A percentile compares a stretch with the other conserved stretches of the same genome.
Conservation (phyloP, 768 basidiomycete genomes). For the Lactifluus subvellereus region DNA sequence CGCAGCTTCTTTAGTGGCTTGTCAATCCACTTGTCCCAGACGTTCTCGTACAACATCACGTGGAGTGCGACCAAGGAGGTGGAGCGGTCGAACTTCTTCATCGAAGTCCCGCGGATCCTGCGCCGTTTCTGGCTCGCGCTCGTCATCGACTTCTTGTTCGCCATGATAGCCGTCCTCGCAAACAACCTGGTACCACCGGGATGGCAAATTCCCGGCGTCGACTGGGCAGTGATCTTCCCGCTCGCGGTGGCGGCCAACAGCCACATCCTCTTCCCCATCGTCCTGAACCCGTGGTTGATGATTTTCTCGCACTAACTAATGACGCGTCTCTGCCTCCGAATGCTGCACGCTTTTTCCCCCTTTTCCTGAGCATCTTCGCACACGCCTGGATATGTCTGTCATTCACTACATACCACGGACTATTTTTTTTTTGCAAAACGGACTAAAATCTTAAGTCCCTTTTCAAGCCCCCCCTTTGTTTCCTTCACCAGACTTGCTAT, state of each 20-base stretch:
- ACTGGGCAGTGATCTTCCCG: slow-evolving; percentile 77
- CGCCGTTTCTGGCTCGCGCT: slow-evolving; percentile 71
- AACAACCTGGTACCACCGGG: slow-evolving; percentile 49
- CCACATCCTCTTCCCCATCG: slow-evolving; percentile 75
- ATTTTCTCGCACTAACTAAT: slow-evolving; percentile 56
- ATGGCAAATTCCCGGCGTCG: slow-evolving; percentile 55
- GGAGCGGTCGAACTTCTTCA: slow-evolving; percentile 84
- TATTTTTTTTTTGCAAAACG: too few species aligned
- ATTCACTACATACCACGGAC: background rate
- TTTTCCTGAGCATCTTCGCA: background rate
- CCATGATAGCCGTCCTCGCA: slow-evolving; percentile 51
- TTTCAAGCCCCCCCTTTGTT: too few species aligned
- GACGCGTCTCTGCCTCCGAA: background rate
- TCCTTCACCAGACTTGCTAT: too few species aligned
- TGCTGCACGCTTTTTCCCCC: background rate
- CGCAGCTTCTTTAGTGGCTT: slow-evolving; percentile 49
- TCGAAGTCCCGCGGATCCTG: slow-evolving; percentile 80
- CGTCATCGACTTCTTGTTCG: slow-evolving; percentile 47
- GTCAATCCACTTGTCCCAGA: slow-evolving; percentile 47
- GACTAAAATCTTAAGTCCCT: too few species aligned
- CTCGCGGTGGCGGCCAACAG: slow-evolving; percentile 58
- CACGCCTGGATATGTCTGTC: background rate
- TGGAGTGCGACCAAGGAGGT: slow-evolving; percentile 77
- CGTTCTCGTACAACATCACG: slow-evolving; percentile 52
- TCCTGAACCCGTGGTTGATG: slow-evolving; percentile 86